Base-by-base conservation (phyloP, 2,329 filamentous ascomycete species). In the Fulvia fulva region DNA sequence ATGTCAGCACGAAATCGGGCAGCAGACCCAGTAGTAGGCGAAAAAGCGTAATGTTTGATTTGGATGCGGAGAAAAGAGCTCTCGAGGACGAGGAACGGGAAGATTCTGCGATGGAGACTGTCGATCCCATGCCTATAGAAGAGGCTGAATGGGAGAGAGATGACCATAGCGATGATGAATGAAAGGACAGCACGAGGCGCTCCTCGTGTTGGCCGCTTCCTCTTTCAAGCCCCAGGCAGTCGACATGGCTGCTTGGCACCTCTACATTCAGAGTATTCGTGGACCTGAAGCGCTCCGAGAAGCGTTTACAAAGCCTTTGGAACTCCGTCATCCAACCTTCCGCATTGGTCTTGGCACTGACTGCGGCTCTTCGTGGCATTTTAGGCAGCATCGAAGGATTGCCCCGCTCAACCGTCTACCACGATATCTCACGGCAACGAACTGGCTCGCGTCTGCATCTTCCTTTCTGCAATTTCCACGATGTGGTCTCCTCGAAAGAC, bases 1-100 rank as follows among this genome's bases (percentile, higher is more conserved):
- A 58, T 44, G 23, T 50, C 11, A 65, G 59, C 53, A 63, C 37
- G 9, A 46, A 55, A 45, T 45, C 30, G 22, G 37, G 51, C 44
- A 45, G 47, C 34, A 50, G 56, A 54, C 51, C 56, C 22, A 53
- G 43, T 25, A 51, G 51, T 46, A 51, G 56, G 37, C 41, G 55
- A 65, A 73, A 60, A 59, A 69, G 56, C 30, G 64, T 66, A 16
- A 66, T 70, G 59, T 68, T 70, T 51, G 70, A 70, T 37, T 63
- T 67, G 1, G 62, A 67, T 14, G 64, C 64, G 25, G 65, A 68
- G 46, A 56, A 56, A 56, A 60, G 55, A 53, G 49, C 54, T 30
- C 55, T 56, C 60, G 37, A 54, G 16, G 60, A 57, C 23, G 59
- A 61, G 9, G 60, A 62, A 34, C 51, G 57, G n/a, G 58, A 62